Percentiles rank a stretch among this genome's conserved stretches.
Evolutionary conservation across 1,284 basidiomycete genomes (phyloP).

Genomic region (Tilletia horrida): DNA sequence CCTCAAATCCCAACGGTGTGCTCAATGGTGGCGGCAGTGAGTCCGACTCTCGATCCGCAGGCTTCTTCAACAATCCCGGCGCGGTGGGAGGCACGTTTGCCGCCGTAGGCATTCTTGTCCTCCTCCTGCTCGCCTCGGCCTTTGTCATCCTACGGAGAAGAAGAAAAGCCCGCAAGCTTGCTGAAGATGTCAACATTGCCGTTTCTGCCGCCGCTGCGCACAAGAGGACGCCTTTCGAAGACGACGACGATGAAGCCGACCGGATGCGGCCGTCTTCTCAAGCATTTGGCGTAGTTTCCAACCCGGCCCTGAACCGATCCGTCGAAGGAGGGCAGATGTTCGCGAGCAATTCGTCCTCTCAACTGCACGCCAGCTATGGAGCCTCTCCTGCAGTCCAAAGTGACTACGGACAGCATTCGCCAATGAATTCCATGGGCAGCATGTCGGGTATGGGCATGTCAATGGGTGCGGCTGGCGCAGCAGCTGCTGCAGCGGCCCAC

Average conservation of each 20-base stretch:
- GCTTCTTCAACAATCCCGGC: slow-evolving; percentile 49
- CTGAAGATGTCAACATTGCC: slow-evolving; percentile 53
- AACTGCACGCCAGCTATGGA: slow-evolving; percentile 4
- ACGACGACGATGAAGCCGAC: slow-evolving; percentile 38
- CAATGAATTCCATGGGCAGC: slow-evolving; percentile 10
- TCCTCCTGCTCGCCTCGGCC: slow-evolving; percentile 36
- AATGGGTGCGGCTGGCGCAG: not conserved
- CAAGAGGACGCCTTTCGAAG: slow-evolving; percentile 52
- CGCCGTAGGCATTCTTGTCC: slow-evolving; percentile 49
- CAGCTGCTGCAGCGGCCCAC: not conserved
- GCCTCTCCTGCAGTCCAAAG: not conserved
- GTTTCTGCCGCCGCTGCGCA: slow-evolving; percentile 52
- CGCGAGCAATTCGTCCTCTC: not conserved
- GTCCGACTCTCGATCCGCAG: not conserved
- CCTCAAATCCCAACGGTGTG: slow-evolving; percentile 6
- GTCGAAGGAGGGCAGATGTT: not conserved
- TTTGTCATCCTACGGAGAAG: slow-evolving; percentile 47
- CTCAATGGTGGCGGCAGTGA: not conserved
- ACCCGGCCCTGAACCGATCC: not conserved
- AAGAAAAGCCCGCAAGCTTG: slow-evolving; percentile 49
- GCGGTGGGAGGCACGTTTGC: slow-evolving; percentile 54
- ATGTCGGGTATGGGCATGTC: slow-evolving; percentile 9
- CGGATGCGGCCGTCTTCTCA: slow-evolving; percentile 10
- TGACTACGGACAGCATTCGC: slow-evolving; percentile 10
- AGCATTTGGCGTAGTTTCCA: not conserved